phyloP scores from a whole-genome alignment of 257 asterid species.

The Echites panduratus region DNA sequence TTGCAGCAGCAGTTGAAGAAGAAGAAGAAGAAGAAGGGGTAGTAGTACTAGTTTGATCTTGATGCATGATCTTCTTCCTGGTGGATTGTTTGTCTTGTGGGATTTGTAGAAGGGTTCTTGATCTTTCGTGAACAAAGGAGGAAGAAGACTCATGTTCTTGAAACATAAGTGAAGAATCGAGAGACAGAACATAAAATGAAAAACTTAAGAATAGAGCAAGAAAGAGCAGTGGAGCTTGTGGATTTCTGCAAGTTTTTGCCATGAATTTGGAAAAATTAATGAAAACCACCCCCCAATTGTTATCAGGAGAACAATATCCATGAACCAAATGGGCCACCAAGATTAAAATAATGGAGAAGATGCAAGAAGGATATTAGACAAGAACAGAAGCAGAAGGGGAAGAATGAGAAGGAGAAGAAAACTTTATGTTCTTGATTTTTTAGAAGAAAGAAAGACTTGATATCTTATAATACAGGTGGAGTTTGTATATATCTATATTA shows the following conservation, averaged over 20 bases:
- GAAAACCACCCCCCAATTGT: conserved; percentile 61
- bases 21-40: conserved; percentile 4
- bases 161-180: conserved; percentile 15
- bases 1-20: not conserved
- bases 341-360: conserved; percentile 8
- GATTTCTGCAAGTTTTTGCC: conserved; percentile 38
- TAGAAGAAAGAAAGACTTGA: conserved; percentile 12
- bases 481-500: not conserved
- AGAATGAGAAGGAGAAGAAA: not conserved
- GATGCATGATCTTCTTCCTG: conserved; percentile 21
- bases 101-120: conserved; percentile 22
- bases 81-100: conserved; percentile 18
- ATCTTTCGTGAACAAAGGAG: conserved; percentile 19
- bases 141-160: not conserved
- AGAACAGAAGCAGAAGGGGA: not conserved
- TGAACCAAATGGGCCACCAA: conserved; percentile 62
- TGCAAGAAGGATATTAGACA: conserved; percentile 2
- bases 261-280: conserved; percentile 42
- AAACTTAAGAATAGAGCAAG: conserved; percentile 27
- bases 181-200: conserved; percentile 11
- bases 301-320: conserved; percentile 70
- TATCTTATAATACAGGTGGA: conserved; percentile 19
- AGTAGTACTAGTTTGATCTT: not conserved
- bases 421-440: conserved; percentile 17
- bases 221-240: conserved; percentile 17